Percentiles rank a stretch among this genome's conserved stretches.
phyloP scores from a whole-genome alignment of 2,329 filamentous ascomycete genomes.

The Neophaeococcomyces mojaviensis region DNA sequence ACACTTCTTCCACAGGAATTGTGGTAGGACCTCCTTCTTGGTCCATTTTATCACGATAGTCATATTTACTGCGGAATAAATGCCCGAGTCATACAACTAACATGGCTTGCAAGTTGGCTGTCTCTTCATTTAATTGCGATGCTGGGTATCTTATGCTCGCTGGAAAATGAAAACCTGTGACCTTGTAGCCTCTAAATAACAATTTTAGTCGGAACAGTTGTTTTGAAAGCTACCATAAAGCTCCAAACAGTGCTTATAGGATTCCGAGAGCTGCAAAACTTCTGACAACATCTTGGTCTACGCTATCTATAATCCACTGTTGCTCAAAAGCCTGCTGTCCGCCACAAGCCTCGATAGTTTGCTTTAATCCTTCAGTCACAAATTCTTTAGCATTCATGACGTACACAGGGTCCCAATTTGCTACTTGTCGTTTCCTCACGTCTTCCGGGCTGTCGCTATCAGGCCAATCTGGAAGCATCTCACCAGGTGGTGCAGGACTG shows the following conservation, averaged over 20 bases:
- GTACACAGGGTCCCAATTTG: constrained; percentile 35
- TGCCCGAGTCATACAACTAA: background rate
- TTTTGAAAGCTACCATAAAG: too few species aligned
- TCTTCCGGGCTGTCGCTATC: constrained; percentile 35
- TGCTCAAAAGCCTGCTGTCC: constrained; percentile 18
- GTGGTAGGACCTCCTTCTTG: too few species aligned
- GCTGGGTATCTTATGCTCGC: constrained; percentile 1
- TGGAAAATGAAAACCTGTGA: too few species aligned
- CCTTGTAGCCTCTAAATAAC: too few species aligned
- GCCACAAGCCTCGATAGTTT: constrained; percentile 30
- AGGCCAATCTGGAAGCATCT: constrained; percentile 26
- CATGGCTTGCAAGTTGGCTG: background rate
- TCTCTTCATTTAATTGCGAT: background rate
- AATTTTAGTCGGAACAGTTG: too few species aligned
- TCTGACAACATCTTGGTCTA: constrained; percentile 6
- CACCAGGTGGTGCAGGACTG: constrained; percentile 26
- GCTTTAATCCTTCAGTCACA: constrained; percentile 34
- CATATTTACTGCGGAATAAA: background rate
- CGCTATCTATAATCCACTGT: constrained; percentile 17
- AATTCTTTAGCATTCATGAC: constrained; percentile 39
- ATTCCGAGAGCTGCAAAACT: constrained; percentile 5
- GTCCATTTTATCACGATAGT: too few species aligned
- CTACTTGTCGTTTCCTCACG: constrained; percentile 33
- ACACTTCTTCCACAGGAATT: too few species aligned
- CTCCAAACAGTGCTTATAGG: background rate